Percentiles rank a stretch among this genome's conserved stretches.
These are phyloP conservation scores for Ilyonectria sp. DNA, from an alignment of 2,329 filamentous ascomycete genomes.

Conservation along the genomic window DNA sequence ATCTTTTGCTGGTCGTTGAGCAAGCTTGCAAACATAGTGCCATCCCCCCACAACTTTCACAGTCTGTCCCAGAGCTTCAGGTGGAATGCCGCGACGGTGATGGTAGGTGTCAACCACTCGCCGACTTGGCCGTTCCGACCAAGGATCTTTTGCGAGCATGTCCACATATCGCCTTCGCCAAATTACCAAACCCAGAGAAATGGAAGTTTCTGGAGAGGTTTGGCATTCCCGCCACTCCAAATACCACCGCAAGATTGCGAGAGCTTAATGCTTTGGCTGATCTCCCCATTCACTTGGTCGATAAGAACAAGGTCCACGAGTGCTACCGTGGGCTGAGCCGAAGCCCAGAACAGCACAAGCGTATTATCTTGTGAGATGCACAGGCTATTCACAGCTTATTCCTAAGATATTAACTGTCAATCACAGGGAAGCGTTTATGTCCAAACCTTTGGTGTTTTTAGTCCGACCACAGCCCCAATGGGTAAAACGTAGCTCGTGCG, in stretches of 20 bases:
- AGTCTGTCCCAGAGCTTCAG: constrained; percentile 3
- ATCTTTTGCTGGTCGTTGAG: constrained; percentile 9
- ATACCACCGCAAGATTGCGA: constrained; percentile 16
- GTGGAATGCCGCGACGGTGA: constrained; percentile 2
- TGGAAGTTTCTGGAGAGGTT: constrained; percentile 22
- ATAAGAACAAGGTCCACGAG: constrained; percentile 18
- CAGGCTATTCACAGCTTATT: background rate
- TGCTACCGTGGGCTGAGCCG: constrained; percentile 8
- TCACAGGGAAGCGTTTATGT: constrained; percentile 5
- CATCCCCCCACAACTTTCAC: background rate
- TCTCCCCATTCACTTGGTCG: constrained; percentile 3
- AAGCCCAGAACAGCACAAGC: background rate
- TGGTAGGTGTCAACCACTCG: background rate
- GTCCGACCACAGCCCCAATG: constrained; percentile 16
- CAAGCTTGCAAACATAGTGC: background rate
- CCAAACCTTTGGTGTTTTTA: constrained; percentile 21
- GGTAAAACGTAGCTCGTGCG: constrained; percentile 11
- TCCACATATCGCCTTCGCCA: constrained; percentile 25
- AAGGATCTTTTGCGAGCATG: constrained; percentile 11
- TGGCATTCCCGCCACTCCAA: constrained; percentile 9
- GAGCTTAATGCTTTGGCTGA: constrained; percentile 10
- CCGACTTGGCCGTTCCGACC: constrained; percentile 23
- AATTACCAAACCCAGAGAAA: constrained; percentile 5
- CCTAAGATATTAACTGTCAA: background rate
- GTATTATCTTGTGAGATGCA: background rate